Base-by-base conservation (phyloP, 768 basidiomycete species). In the Candolleomyces eurysporus region DNA sequence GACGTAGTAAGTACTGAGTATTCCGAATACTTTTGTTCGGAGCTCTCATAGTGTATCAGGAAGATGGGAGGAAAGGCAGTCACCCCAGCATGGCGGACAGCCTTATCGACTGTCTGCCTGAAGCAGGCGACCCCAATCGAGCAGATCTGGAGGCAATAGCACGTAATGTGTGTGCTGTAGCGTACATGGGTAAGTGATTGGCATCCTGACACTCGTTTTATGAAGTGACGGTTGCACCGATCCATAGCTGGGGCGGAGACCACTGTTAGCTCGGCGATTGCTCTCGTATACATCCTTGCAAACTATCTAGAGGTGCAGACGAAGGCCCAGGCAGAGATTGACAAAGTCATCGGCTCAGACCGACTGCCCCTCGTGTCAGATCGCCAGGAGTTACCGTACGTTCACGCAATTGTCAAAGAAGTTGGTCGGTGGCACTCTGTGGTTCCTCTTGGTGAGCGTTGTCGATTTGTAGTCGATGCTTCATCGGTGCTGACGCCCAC, bases 341-440 rank as follows among this genome's bases (percentile, higher is more conserved):
- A 71, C 53, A 31, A 61, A 9, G 68, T 72, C 0, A 48, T 70
- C 36, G 70, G 70, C 7, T 42, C 49, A 5, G 65, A 64, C 51
- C 63, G 71, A 19, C 68, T 72, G 14, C 72, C 72, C 19, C 63
- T 64, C 40, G 69, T 70, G 45, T 61, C 48, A 17, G 72, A 73
- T 56, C 68, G 70, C 48, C 21, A 61, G 31, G 61, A 66, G n/a
- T 48, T 71, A n/a, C 70, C 68, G 1, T 73, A 68, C 42, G 51
- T 68, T 14, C 66, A 67, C 36, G 62, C 64, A 39, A 48, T 69
- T 11, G 57, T 67, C 26, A 70, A 74, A 57, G 78, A 79, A 55
- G 54, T 52, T 0, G 48, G 61, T 17, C 54, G 68, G 32, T 69
- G 70, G 70, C 30, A 63, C 9, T 48, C 51, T 13, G 66, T 63